Evolutionary conservation across 2,329 filamentous ascomycete species (phyloP).

Genomic region (Periconia sp.): DNA sequence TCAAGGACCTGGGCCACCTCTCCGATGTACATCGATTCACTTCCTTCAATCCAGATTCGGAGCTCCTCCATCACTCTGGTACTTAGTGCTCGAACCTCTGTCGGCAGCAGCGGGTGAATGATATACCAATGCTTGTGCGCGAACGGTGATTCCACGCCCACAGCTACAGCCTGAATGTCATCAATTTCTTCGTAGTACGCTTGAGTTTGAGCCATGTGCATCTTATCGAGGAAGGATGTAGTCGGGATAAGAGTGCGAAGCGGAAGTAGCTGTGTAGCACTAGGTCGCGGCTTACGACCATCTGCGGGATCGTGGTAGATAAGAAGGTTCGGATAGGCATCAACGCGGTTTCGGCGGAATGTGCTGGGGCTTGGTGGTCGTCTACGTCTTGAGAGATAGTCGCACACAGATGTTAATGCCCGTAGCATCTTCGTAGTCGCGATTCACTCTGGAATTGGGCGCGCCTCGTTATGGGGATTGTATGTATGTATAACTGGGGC

Average conservation of each 20-base stretch:
- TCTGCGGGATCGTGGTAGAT: neutral
- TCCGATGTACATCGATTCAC: conserved; percentile 5
- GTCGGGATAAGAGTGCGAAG: neutral
- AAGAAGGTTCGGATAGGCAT: neutral
- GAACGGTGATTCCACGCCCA: conserved; percentile 8
- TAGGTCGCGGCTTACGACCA: neutral
- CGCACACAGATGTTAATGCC: too few species aligned
- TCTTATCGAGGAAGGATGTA: neutral
- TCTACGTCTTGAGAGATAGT: too few species aligned
- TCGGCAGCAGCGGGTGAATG: conserved; percentile 14
- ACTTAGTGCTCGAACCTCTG: conserved; percentile 6
- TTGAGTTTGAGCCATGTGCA: conserved; percentile 11
- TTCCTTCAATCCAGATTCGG: conserved; percentile 14
- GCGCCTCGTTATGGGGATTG: too few species aligned
- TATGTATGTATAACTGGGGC: too few species aligned
- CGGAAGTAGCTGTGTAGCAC: neutral
- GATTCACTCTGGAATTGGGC: too few species aligned
- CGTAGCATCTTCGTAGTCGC: too few species aligned
- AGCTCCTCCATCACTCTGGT: conserved; percentile 15
- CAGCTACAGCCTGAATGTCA: conserved; percentile 10
- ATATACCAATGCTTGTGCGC: conserved; percentile 11
- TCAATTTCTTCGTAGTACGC: conserved; percentile 24
- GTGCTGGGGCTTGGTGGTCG: too few species aligned
- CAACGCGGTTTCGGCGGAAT: neutral
- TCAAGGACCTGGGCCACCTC: conserved; percentile 1